These are phyloP conservation scores for Pyronema domesticum DNA, from an alignment of 495 filamentous ascomycete species.

Conservation along the genomic window DNA sequence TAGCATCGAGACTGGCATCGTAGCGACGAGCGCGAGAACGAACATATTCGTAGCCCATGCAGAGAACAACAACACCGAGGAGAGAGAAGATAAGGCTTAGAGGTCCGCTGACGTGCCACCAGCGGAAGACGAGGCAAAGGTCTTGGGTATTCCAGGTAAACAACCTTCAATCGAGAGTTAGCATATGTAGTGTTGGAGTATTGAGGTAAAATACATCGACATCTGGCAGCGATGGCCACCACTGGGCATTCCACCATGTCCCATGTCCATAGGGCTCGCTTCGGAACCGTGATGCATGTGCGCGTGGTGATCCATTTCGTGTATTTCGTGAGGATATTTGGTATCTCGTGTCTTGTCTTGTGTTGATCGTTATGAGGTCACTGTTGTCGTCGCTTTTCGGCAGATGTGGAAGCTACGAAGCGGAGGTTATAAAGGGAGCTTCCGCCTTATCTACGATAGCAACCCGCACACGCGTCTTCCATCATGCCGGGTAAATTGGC, in stretches of 20 bases:
- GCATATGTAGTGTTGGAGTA: constrained; percentile 15
- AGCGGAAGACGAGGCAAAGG: constrained; percentile 85
- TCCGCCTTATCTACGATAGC: no score
- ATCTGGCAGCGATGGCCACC: constrained; percentile 34
- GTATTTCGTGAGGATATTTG: background rate
- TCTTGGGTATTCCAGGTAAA: constrained; percentile 88
- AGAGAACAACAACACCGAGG: constrained; percentile 58
- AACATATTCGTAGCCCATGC: constrained; percentile 78
- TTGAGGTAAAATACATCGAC: constrained; percentile 53
- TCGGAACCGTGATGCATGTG: constrained; percentile 34
- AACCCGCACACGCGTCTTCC: no score
- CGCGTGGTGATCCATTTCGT: constrained; percentile 29
- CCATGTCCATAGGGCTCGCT: constrained; percentile 38
- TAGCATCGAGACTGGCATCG: constrained; percentile 40
- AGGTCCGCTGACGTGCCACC: constrained; percentile 69
- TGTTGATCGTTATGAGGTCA: background rate
- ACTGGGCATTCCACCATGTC: constrained; percentile 30
- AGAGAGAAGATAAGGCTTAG: constrained; percentile 61
- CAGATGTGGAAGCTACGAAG: no score
- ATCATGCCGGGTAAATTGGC: no score
- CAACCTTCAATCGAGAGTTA: constrained; percentile 51
- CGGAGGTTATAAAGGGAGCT: no score
- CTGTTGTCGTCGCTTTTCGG: no score
- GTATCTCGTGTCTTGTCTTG: background rate
- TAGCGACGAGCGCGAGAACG: constrained; percentile 59